Evolutionary conservation across 116 monocot species (phyloP).

Genomic region (Papilionanthe hybrid): DNA sequence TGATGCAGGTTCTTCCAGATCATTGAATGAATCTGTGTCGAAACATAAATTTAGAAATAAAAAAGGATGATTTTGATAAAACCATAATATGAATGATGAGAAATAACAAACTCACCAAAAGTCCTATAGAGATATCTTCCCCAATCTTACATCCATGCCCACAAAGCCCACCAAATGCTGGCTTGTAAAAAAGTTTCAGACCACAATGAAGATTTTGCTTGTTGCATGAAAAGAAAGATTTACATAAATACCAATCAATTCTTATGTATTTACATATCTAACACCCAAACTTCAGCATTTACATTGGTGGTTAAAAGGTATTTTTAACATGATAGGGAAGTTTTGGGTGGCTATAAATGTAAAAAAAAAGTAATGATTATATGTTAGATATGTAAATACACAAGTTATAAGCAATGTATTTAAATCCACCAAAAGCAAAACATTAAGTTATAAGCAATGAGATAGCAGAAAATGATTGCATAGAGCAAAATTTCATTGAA

Average conservation of each 20-base stretch:
- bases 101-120: constrained; percentile 26
- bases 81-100: neutral
- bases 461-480: too few relatives aligned
- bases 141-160: constrained; percentile 26
- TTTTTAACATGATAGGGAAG: too few relatives aligned
- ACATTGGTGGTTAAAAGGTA: too few relatives aligned
- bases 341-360: too few relatives aligned
- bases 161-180: constrained; percentile 51
- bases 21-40: constrained; percentile 51
- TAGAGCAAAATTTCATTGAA: neutral
- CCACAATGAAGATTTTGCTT: constrained; percentile 29
- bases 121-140: constrained; percentile 32
- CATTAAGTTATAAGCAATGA: neutral
- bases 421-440: too few relatives aligned
- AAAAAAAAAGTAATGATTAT: too few relatives aligned
- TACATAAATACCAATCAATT: too few relatives aligned
- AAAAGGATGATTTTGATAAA: neutral
- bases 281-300: too few relatives aligned
- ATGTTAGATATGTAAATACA: too few relatives aligned
- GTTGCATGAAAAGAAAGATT: neutral
- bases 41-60: neutral
- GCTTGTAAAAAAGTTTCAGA: constrained; percentile 31
- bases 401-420: too few relatives aligned
- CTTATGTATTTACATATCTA: too few relatives aligned
- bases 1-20: constrained; percentile 70